Conservation (phyloP, 805 yeast genomes). For the Metschnikowia colocasiae region DNA sequence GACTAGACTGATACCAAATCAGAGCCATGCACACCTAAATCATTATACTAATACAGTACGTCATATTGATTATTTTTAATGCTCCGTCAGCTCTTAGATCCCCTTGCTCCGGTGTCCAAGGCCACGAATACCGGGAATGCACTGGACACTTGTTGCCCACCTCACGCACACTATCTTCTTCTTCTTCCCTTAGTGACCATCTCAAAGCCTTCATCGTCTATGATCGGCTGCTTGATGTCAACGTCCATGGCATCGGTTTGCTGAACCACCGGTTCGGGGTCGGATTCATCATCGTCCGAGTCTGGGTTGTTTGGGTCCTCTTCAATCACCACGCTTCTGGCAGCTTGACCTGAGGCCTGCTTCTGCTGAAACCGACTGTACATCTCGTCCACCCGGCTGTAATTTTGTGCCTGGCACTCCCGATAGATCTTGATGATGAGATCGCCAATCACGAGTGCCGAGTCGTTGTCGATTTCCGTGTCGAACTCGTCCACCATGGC, state of each 20-base stretch:
- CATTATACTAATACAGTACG: no score
- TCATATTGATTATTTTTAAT: no score
- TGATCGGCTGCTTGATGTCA: slow-evolving; percentile 34
- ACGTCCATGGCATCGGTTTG: slow-evolving; percentile 30
- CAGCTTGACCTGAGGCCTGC: slow-evolving; percentile 34
- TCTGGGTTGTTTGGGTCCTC: slow-evolving; percentile 65
- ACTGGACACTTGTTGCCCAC: no score
- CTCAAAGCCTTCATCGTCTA: slow-evolving; percentile 95
- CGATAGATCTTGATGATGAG: slow-evolving; percentile 62
- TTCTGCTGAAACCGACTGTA: slow-evolving; percentile 59
- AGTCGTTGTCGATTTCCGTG: slow-evolving; percentile 81
- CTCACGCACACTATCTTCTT: slow-evolving; percentile 12
- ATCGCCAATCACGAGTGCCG: slow-evolving; percentile 72
- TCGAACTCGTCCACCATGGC: slow-evolving; percentile 97
- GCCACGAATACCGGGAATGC: no score
- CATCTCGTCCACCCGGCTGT: slow-evolving; percentile 51
- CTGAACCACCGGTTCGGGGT: slow-evolving; percentile 39
- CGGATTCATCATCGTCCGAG: slow-evolving; percentile 44
- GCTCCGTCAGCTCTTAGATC: no score
- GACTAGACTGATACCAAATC: no score
- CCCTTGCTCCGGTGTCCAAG: no score
- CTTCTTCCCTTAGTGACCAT: slow-evolving; percentile 69
- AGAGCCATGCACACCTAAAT: no score
- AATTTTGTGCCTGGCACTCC: slow-evolving; percentile 55
- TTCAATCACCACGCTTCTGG: slow-evolving; percentile 42